Evolutionary conservation across 176 grass and related monocot species (phyloP).

Genomic region (Musa troglodytarum): DNA sequence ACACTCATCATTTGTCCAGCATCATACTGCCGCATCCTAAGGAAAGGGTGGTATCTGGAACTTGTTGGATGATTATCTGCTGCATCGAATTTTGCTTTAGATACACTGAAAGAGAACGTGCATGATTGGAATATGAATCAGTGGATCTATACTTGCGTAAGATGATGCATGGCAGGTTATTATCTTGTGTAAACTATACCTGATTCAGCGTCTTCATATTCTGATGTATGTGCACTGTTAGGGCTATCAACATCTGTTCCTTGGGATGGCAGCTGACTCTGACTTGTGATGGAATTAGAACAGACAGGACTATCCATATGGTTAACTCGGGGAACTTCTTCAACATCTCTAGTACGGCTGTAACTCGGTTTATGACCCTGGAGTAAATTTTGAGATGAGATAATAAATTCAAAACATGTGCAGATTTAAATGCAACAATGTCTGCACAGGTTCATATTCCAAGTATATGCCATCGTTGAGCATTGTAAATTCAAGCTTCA

Average conservation of each 20-base stretch:
- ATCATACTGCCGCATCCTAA: constrained; percentile 95
- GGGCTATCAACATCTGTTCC: constrained; percentile 78
- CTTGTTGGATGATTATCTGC: constrained; percentile 87
- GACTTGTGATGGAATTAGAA: constrained; percentile 83
- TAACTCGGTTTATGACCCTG: constrained; percentile 85
- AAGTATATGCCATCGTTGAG: no score
- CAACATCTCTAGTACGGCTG: constrained; percentile 61
- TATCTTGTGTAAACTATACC: constrained; percentile 61
- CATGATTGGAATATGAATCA: constrained; percentile 52
- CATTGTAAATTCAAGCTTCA: no score
- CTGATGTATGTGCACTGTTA: constrained; percentile 84
- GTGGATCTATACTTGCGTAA: constrained; percentile 41
- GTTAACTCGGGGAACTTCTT: constrained; percentile 44
- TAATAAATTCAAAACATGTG: constrained; percentile 1
- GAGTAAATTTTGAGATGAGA: constrained; percentile 1
- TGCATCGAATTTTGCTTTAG: constrained; percentile 89
- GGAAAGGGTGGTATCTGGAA: constrained; percentile 93
- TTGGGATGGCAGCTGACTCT: constrained; percentile 75
- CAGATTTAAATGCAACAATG: background rate
- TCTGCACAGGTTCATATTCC: no score
- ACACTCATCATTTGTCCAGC: constrained; percentile 58
- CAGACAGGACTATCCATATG: constrained; percentile 61
- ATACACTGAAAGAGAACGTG: constrained; percentile 71
- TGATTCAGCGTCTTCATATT: constrained; percentile 99
- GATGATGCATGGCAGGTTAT: constrained; percentile 39